These are phyloP conservation scores for Aspergillus sp. DNA, from an alignment of 2,329 filamentous ascomycete species.

Conservation along the genomic window DNA sequence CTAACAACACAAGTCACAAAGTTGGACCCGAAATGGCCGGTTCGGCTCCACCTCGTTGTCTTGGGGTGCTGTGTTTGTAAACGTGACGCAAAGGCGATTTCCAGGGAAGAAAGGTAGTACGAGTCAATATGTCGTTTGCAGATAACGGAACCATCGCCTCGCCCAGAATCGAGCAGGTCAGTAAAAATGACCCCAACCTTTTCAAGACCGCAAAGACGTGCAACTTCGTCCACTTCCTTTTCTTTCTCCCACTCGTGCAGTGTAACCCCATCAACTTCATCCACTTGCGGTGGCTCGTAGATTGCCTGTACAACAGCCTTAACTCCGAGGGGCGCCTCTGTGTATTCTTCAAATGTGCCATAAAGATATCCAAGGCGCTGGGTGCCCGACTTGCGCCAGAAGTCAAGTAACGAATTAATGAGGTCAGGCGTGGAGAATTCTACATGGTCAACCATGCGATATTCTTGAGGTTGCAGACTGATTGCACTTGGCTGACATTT, in stretches of 20 bases:
- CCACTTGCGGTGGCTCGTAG: slow-evolving; percentile 89
- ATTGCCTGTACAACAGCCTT: slow-evolving; percentile 97
- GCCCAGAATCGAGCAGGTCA: slow-evolving; percentile 79
- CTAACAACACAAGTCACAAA: slow-evolving; percentile 96
- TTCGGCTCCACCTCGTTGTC: slow-evolving; percentile 94
- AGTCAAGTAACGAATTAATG: slow-evolving; percentile 10
- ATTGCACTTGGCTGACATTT: slow-evolving; percentile 98
- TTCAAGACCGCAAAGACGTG: slow-evolving; percentile 78
- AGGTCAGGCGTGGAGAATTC: slow-evolving; percentile 48
- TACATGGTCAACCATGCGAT: slow-evolving; percentile 97
- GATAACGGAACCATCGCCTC: slow-evolving; percentile 78
- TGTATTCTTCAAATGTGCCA: slow-evolving; percentile 85
- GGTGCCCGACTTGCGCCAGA: slow-evolving; percentile 77
- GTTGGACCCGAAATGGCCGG: slow-evolving; percentile 83
- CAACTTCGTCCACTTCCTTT: slow-evolving; percentile 75
- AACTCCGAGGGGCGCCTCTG: slow-evolving; percentile 86
- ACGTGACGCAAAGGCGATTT: slow-evolving; percentile 84
- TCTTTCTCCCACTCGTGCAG: slow-evolving; percentile 83
- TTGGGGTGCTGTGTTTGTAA: slow-evolving; percentile 21
- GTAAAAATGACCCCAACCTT: slow-evolving; percentile 93
- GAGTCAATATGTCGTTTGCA: slow-evolving; percentile 97
- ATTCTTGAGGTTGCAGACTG: slow-evolving; percentile 87
- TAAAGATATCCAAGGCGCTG: slow-evolving; percentile 91
- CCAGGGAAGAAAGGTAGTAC: slow-evolving; percentile 88
- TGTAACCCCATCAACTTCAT: slow-evolving; percentile 85